phyloP scores from a whole-genome alignment of 805 yeast species.

The Metschnikowia sp. region DNA sequence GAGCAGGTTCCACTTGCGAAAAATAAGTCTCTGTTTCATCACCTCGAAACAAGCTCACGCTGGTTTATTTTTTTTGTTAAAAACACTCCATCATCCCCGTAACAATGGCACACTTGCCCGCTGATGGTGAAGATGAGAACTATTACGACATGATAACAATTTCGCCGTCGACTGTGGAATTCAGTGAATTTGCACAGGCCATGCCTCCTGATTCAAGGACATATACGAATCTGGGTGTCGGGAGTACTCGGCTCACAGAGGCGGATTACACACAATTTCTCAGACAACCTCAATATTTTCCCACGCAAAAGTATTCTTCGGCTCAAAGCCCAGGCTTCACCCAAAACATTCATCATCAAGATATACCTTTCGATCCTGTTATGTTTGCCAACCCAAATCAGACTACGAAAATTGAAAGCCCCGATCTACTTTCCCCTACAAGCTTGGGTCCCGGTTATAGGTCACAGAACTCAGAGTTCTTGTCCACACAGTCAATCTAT shows the following conservation, averaged over 20 bases:
- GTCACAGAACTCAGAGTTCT: conserved; percentile 10
- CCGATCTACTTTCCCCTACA: conserved; percentile 20
- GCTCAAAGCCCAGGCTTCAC: neutral
- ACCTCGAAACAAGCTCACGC: no score
- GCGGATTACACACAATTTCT: conserved; percentile 3
- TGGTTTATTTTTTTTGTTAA: neutral
- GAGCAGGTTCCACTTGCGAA: no score
- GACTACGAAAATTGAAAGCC: conserved; percentile 8
- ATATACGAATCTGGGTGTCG: neutral
- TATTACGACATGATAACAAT: conserved; percentile 29
- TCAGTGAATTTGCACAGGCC: conserved; percentile 1
- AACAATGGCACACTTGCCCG: conserved; percentile 11
- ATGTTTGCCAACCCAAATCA: conserved; percentile 15
- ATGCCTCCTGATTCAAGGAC: neutral
- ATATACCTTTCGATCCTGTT: conserved; percentile 1
- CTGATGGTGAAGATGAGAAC: conserved; percentile 17
- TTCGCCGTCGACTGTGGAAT: conserved; percentile 25
- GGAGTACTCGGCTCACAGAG: neutral
- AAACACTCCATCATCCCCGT: neutral
- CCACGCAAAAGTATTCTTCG: neutral
- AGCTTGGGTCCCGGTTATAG: conserved; percentile 3
- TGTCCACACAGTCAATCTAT: conserved; percentile 24
- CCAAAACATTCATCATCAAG: neutral
- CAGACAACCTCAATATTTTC: neutral
- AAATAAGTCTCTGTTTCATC: no score